These are phyloP conservation scores for Geotrichum bryndzae DNA, from an alignment of 1,139 yeast species.

Conservation along the genomic window DNA sequence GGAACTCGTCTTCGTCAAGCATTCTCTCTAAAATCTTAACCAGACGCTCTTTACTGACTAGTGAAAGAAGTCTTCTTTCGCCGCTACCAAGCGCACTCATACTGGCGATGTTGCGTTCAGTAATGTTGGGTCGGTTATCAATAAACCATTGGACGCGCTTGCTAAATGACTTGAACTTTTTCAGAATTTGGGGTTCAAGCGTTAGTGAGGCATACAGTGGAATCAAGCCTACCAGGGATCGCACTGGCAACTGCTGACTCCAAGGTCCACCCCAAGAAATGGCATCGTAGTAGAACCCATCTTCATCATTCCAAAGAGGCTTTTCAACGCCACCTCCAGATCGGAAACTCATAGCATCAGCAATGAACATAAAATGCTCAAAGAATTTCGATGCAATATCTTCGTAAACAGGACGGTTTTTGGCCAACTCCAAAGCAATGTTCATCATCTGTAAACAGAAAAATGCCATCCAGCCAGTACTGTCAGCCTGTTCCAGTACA, in stretches of 20 bases:
- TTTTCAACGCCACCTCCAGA: conserved; percentile 47
- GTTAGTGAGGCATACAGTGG: conserved; percentile 91
- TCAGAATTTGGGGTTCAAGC: conserved; percentile 76
- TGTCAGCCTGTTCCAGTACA: conserved; percentile 86
- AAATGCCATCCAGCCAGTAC: conserved; percentile 99
- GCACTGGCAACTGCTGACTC: conserved; percentile 72
- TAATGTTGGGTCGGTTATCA: conserved; percentile 62
- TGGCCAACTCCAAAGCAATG: conserved; percentile 86
- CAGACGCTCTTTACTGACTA: conserved; percentile 78
- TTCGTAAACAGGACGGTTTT: conserved; percentile 81
- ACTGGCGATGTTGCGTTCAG: conserved; percentile 86
- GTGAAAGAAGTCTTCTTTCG: conserved; percentile 72
- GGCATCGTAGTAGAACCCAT: conserved; percentile 87
- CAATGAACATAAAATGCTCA: conserved; percentile 87
- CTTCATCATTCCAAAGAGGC: conserved; percentile 87
- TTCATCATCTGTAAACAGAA: conserved; percentile 87
- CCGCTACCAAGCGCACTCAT: conserved; percentile 83
- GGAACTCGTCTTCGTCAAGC: conserved; percentile 85
- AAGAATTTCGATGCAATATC: conserved; percentile 93
- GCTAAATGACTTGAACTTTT: conserved; percentile 76
- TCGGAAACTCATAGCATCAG: conserved; percentile 88
- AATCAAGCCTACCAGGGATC: conserved; percentile 88
- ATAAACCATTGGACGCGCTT: conserved; percentile 84
- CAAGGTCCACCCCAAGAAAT: conserved; percentile 75
- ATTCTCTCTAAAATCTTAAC: conserved; percentile 69